Evolutionary conservation across 1,284 basidiomycete species (phyloP).

Genomic region (Xerocomus minutiporus): DNA sequence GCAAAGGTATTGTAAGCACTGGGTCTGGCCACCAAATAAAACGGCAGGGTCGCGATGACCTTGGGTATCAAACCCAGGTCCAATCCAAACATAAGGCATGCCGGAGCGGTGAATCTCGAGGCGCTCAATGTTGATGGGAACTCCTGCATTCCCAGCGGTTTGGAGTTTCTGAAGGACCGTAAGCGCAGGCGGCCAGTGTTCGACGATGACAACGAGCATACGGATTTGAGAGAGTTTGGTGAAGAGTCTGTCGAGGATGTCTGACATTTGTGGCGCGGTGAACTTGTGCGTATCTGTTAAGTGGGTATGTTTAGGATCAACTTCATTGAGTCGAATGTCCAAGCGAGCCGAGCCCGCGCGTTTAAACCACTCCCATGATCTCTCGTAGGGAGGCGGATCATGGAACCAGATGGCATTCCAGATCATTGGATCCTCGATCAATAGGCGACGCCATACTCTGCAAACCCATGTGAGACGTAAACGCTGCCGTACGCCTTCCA

Average conservation of each 20-base stretch:
- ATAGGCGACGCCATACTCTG: constrained; percentile 47
- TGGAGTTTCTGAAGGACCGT: constrained; percentile 46
- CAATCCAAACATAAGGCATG: constrained; percentile 41
- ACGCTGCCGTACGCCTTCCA: constrained; percentile 38
- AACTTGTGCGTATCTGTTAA: constrained; percentile 31
- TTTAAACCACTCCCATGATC: constrained; percentile 49
- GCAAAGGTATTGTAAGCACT: constrained; percentile 43
- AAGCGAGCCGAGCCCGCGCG: constrained; percentile 49
- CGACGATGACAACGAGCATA: constrained; percentile 49
- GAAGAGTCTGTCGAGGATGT: constrained; percentile 45
- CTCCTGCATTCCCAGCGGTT: constrained; percentile 30
- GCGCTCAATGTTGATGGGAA: constrained; percentile 43
- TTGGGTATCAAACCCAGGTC: constrained; percentile 34
- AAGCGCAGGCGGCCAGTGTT: constrained; percentile 48
- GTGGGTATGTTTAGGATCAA: constrained; percentile 17
- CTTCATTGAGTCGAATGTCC: constrained; percentile 54
- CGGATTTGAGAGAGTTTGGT: constrained; percentile 49
- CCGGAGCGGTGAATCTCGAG: constrained; percentile 58
- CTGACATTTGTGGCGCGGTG: constrained; percentile 40
- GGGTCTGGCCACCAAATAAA: constrained; percentile 46
- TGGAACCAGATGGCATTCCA: constrained; percentile 62
- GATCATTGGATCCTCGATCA: constrained; percentile 45
- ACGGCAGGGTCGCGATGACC: constrained; percentile 33
- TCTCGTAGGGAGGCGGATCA: constrained; percentile 44
- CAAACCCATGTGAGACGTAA: constrained; percentile 55